phyloP scores from a whole-genome alignment of 2,329 filamentous ascomycete genomes.

The Chrysosporium queenslandicum region DNA sequence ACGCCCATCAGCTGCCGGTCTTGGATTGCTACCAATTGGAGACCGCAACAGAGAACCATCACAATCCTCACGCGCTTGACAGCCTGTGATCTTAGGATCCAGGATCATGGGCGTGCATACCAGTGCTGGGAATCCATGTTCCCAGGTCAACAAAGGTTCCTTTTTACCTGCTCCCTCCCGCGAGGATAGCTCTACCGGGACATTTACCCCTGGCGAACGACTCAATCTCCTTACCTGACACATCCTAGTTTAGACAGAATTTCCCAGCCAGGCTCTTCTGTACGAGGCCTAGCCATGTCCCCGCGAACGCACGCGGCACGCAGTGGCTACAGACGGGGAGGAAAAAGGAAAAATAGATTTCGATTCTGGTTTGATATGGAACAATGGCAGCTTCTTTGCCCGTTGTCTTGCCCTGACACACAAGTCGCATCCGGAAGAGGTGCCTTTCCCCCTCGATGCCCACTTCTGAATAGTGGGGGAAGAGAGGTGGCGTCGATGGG shows the following conservation, averaged over 20 bases:
- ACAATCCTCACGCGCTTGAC: not conserved
- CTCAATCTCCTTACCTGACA: conserved; percentile 1
- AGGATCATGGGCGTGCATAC: not conserved
- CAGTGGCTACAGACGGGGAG: no score
- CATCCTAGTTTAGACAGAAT: not conserved
- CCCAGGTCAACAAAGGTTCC: not conserved
- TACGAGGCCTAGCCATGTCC: not conserved
- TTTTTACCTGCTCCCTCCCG: not conserved
- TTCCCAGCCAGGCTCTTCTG: not conserved
- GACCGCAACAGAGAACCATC: conserved; percentile 1
- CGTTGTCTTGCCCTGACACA: conserved; percentile 10
- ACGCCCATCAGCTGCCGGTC: conserved; percentile 1
- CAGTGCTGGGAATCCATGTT: conserved; percentile 9
- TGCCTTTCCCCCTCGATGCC: not conserved
- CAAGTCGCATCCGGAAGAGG: not conserved
- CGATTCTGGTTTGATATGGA: not conserved
- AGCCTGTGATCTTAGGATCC: conserved; percentile 2
- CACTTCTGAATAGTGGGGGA: not conserved
- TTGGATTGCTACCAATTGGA: conserved; percentile 1
- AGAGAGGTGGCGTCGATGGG: not conserved
- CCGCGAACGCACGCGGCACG: not conserved
- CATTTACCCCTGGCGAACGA: conserved; percentile 4
- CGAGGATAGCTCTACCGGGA: not conserved
- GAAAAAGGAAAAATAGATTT: not conserved
- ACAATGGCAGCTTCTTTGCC: conserved; percentile 4